Base-by-base conservation (phyloP, 805 yeast species). In the Metschnikowia henanensis region DNA sequence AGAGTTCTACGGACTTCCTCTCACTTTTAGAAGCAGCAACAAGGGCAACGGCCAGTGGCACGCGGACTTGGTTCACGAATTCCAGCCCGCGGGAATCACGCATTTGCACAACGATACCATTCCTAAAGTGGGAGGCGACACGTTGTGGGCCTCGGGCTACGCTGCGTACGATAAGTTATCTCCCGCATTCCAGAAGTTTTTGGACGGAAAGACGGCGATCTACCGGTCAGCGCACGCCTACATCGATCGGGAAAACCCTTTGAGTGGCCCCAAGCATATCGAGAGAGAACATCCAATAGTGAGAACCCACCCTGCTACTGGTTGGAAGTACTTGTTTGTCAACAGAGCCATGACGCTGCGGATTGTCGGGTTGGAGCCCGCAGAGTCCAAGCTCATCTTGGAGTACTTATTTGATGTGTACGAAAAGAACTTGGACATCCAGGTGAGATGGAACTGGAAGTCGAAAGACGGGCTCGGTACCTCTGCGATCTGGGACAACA, bases 401-500 rank as follows among this genome's bases (percentile, higher is more conserved):
- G 51, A 46, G 32, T 36, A 50, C 41, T 50, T 50, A 51, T 50
- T 48, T 45, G 20, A 40, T 18, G 46, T 50, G 15, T 50, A 49
- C 35, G 54, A 50, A 51, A 49, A 46, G 55, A 75, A 76, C 57
- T 72, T 75, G 41, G 84, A 79, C 51, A 72, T 77, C 45, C 83
- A 78, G 61, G 55, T 51, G 32, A 43, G 55, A 37, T 51, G 48
- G 46, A 51, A 51, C 49, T 51, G 55, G 55, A 51, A 41, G 32
- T 46, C 55, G 28, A 41, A 49, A 44, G 43, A 41, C 10, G 76
- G 76, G 5, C 59, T 58, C 16, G 79, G 79, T 25, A 73, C 80
- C 25, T 65, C 79, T 30, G 84, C 81, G 6, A 53, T 79, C 29
- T 80, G 84, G 84, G 84, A 80, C 53, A 80, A 80, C 66, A 66